These are phyloP conservation scores for Epichloe gansuensis DNA, from an alignment of 2,329 filamentous ascomycete genomes.

Conservation along the genomic window DNA sequence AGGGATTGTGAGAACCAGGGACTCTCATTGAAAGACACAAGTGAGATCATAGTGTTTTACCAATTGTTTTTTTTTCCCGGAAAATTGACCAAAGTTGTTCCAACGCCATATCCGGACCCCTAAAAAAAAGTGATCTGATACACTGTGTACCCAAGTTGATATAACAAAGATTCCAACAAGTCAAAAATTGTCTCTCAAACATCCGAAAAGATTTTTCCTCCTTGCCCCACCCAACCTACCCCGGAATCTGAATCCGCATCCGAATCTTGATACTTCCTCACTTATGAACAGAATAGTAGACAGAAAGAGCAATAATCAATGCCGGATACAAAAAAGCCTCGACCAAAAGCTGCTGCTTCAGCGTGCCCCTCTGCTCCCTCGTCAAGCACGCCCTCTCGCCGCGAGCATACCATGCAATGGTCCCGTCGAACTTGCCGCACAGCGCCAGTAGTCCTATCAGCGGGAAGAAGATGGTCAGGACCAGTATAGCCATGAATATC, in stretches of 20 bases:
- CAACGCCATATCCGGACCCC: too few relatives aligned
- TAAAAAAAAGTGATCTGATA: not conserved
- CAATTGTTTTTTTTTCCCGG: not conserved
- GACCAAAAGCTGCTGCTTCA: conserved; percentile 25
- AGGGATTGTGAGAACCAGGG: not conserved
- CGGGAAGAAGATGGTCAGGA: conserved; percentile 30
- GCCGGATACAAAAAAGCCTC: conserved; percentile 21
- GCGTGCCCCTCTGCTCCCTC: conserved; percentile 15
- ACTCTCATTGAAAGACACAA: not conserved
- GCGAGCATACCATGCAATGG: conserved; percentile 35
- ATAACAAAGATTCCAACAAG: not conserved
- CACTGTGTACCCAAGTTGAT: not conserved
- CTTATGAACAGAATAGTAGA: conserved; percentile 17
- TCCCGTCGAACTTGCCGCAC: conserved; percentile 29
- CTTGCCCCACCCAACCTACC: not conserved
- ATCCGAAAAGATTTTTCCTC: not conserved
- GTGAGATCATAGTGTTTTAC: not conserved
- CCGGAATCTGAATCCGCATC: too few relatives aligned
- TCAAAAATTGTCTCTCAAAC: not conserved
- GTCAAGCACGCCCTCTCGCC: conserved; percentile 30
- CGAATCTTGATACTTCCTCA: not conserved
- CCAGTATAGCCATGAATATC: conserved; percentile 27
- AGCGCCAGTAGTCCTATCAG: conserved; percentile 33
- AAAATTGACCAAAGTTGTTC: not conserved
- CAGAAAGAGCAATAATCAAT: conserved; percentile 18